Evolutionary conservation across 192 early-diverging fungal genomes (phyloP).

Genomic region (Chytriomyces confervae): DNA sequence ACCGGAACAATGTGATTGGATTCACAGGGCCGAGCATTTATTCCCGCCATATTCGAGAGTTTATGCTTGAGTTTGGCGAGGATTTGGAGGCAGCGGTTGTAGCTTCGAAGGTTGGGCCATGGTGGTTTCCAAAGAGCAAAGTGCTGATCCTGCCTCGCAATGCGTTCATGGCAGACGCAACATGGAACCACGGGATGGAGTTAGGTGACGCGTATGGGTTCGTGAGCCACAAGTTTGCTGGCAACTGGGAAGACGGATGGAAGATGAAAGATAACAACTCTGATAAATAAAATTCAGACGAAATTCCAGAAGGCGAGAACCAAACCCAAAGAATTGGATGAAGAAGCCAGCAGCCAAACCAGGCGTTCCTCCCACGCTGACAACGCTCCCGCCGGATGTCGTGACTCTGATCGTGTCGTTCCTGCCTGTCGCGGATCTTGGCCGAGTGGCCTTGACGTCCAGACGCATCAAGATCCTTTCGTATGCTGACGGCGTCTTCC

Average conservation of each 20-base stretch:
- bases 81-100: background rate
- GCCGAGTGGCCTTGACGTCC: conserved; percentile 60
- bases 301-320: too few species aligned
- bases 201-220: background rate
- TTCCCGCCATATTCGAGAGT: background rate
- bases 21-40: conserved; percentile 18
- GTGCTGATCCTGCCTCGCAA: background rate
- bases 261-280: background rate
- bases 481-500: conserved; percentile 80
- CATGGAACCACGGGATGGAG: background rate
- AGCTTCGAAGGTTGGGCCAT: background rate
- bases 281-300: too few species aligned
- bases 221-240: background rate
- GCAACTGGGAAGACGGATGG: background rate
- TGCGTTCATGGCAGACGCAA: conserved; percentile 3
- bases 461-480: conserved; percentile 79
- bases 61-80: conserved; percentile 9
- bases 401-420: conserved; percentile 49
- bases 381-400: conserved; percentile 59
- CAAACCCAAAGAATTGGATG: too few species aligned
- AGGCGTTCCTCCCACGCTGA: conserved; percentile 28
- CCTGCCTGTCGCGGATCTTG: conserved; percentile 52
- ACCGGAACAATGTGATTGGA: background rate
- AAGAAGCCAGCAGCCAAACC: background rate
- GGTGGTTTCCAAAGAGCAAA: conserved; percentile 4